phyloP scores from a whole-genome alignment of 1,139 yeast species.

The Ogataea hybrid region DNA sequence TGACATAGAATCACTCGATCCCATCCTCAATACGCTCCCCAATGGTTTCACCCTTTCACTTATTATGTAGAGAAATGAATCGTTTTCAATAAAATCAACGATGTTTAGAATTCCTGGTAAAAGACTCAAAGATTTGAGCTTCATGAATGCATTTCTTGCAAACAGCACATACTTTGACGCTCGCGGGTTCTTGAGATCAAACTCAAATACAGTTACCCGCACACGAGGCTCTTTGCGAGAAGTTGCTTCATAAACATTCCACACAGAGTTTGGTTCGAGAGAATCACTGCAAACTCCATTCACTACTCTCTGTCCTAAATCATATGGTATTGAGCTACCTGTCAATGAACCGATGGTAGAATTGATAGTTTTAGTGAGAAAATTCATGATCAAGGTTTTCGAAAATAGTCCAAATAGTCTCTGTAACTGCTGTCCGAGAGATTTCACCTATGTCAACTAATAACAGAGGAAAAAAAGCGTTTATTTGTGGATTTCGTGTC shows the following conservation, averaged over 20 bases:
- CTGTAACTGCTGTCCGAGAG: too few species aligned
- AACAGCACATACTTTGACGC: constrained; percentile 39
- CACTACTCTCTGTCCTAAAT: constrained; percentile 44
- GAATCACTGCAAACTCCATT: constrained; percentile 27
- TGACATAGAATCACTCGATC: constrained; percentile 21
- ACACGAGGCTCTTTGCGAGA: constrained; percentile 39
- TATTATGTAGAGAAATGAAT: constrained; percentile 59
- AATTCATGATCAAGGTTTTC: constrained; percentile 44
- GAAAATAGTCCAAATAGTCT: too few species aligned
- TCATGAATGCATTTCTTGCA: constrained; percentile 64
- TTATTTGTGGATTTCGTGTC: too few species aligned
- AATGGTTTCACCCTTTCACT: constrained; percentile 79
- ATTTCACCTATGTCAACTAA: too few species aligned
- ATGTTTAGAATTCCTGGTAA: constrained; percentile 76
- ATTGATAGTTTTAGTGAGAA: constrained; percentile 54
- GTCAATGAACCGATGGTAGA: constrained; percentile 55
- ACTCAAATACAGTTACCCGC: constrained; percentile 59
- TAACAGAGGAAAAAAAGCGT: too few species aligned
- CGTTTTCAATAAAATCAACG: constrained; percentile 69
- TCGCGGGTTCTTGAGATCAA: constrained; percentile 46
- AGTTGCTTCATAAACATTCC: constrained; percentile 42
- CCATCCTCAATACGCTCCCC: constrained; percentile 32
- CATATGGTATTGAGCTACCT: constrained; percentile 56
- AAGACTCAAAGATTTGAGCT: constrained; percentile 59
- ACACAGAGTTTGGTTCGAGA: constrained; percentile 30